Evolutionary conservation across 2,329 filamentous ascomycete genomes (phyloP).

Genomic region (Neurospora crassa): DNA sequence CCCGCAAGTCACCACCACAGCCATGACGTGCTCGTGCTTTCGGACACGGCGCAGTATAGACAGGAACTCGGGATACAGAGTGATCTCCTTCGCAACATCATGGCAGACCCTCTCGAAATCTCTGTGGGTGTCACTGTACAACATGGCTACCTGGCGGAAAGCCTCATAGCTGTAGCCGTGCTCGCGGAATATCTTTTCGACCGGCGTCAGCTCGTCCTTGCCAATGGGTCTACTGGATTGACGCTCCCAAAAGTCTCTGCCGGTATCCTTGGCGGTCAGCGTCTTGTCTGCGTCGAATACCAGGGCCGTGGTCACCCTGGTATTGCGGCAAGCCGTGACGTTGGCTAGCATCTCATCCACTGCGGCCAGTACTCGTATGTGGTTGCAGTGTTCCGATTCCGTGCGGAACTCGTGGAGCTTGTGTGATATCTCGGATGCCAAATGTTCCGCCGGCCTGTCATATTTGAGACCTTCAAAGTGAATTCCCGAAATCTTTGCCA

Average conservation of each 20-base stretch:
- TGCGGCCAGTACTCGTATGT: not conserved
- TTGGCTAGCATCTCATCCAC: not conserved
- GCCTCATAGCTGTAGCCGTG: slow-evolving; percentile 40
- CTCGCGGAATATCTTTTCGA: slow-evolving; percentile 24
- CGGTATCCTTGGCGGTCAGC: slow-evolving; percentile 39
- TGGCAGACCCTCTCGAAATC: slow-evolving; percentile 36
- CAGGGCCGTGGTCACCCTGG: slow-evolving; percentile 28
- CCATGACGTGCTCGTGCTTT: slow-evolving; percentile 28
- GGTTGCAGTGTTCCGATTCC: slow-evolving; percentile 31
- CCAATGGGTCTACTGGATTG: not conserved
- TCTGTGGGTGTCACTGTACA: slow-evolving; percentile 37
- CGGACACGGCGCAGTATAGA: slow-evolving; percentile 28
- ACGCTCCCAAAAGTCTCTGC: slow-evolving; percentile 38
- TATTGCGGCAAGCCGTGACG: not conserved
- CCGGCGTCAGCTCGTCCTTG: not conserved
- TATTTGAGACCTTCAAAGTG: not conserved
- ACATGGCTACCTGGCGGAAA: slow-evolving; percentile 43
- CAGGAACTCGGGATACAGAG: slow-evolving; percentile 38
- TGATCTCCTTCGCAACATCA: slow-evolving; percentile 29
- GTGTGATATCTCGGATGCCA: slow-evolving; percentile 6
- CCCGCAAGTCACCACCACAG: slow-evolving; percentile 46
- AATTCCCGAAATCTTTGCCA: not conserved
- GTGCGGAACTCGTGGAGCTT: slow-evolving; percentile 28
- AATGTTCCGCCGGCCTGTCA: not conserved
- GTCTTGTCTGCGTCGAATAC: slow-evolving; percentile 52